Evolutionary conservation across 2,329 filamentous ascomycete species (phyloP), one percentile per base, ranked within the genome.

Genomic region (Hortaea sp.): DNA sequence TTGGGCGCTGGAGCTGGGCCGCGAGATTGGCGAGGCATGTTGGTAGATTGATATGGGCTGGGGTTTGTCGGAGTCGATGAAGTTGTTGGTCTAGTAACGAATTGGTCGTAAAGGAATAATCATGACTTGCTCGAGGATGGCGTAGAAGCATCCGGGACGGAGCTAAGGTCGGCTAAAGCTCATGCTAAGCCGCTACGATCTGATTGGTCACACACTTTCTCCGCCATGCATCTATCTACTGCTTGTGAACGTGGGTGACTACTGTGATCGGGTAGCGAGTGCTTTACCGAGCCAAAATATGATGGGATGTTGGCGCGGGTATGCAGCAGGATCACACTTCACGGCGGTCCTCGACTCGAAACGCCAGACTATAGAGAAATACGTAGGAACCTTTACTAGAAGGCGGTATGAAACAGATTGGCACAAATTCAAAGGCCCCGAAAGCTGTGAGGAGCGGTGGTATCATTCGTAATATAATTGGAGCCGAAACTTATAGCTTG

Each of bases 1-100:
- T 65, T 66, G 45, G 69, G 66, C 47, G 69, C 68, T 56, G 69
- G 61, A 53, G 60, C 5, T 9, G 32, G 32, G 31, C 70, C 69
- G 57, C 71, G 68, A 49, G 61, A 64, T 63, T 72, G 69, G 56
- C 71, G 71, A 65, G 71, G 64, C 71, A 74, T 74, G 48, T 57
- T 65, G 57, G 20, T 20, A 20, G 50, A 29, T 45, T n/a, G 32
- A 2, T 35, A n/a, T 9, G n/a, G n/a, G 4, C 4, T 3, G 10
- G 13, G 20, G 4, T 40, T 40, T 40, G 38, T 40, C 4, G 20
- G 20, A 20, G 20, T 20, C 3, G 32, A 35, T 35, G 32, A 9
- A 35, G 32, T 35, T 9, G 32, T 9, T 35, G 32, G 7, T 35
- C 9, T n/a, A 9, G 32, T 35, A 35, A 4, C 32, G 32, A n/a